Evolutionary conservation across 164 flowering plant species (phyloP).

Genomic region (Liquidambar formosana): DNA sequence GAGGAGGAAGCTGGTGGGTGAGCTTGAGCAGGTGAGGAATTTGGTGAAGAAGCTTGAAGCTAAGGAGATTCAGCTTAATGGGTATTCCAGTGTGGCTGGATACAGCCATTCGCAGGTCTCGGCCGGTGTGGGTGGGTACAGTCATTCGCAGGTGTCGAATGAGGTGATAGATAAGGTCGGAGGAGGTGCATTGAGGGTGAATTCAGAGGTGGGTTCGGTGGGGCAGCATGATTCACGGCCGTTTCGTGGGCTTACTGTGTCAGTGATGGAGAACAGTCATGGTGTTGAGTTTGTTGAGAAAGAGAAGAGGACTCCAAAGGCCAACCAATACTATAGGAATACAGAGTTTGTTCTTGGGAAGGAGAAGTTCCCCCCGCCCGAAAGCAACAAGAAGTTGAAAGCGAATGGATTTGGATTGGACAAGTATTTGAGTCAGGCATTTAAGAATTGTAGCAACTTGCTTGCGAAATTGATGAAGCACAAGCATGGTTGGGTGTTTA

Average conservation of each 20-base stretch:
- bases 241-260: constrained; percentile 19
- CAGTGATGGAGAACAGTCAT: constrained; percentile 30
- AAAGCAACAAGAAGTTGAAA: constrained; percentile 38
- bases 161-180: constrained; percentile 11
- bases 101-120: constrained; percentile 22
- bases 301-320: constrained; percentile 42
- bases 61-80: constrained; percentile 25
- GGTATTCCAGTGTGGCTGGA: constrained; percentile 11
- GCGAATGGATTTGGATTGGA: constrained; percentile 28
- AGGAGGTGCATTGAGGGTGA: constrained; percentile 21
- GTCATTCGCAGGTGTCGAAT: constrained; percentile 21
- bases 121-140: constrained; percentile 9
- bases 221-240: constrained; percentile 11
- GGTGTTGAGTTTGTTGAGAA: constrained; percentile 35
- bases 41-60: constrained; percentile 35
- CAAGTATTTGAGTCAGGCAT: constrained; percentile 28
- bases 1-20: constrained; percentile 40
- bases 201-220: constrained; percentile 30
- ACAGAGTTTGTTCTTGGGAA: constrained; percentile 34
- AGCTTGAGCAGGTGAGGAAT: constrained; percentile 51
- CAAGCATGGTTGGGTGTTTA: constrained; percentile 78
- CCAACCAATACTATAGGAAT: constrained; percentile 29
- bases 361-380: constrained; percentile 36
- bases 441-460: constrained; percentile 49
- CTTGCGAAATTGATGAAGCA: constrained; percentile 74